Conservation (phyloP, 768 basidiomycete species). For the Postia placenta region DNA sequence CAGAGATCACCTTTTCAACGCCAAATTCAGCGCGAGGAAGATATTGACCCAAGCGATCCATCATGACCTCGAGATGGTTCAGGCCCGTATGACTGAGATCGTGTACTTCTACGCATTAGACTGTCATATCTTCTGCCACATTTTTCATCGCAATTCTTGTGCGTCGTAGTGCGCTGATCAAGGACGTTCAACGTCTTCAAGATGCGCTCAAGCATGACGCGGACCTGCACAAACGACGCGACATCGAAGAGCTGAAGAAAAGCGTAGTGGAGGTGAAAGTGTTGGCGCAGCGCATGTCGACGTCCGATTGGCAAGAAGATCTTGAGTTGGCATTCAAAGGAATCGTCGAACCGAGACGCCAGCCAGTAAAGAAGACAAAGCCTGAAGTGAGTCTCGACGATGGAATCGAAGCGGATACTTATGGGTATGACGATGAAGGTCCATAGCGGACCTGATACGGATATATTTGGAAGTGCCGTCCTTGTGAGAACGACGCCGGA, state of each 20-base stretch:
- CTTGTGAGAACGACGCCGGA: too few species aligned
- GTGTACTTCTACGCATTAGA: conserved; percentile 28
- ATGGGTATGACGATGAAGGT: too few species aligned
- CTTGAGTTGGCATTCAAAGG: conserved; percentile 28
- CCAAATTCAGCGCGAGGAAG: conserved; percentile 29
- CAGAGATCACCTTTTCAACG: conserved; percentile 16
- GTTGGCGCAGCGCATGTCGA: conserved; percentile 17
- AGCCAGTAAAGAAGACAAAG: conserved; percentile 1
- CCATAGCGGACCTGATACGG: too few species aligned
- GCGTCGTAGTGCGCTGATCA: conserved; percentile 21
- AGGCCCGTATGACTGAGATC: conserved; percentile 16
- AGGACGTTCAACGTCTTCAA: conserved; percentile 22
- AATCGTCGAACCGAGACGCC: conserved; percentile 18
- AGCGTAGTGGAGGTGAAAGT: conserved; percentile 22
- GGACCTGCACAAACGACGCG: conserved; percentile 20
- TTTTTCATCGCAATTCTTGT: background rate
- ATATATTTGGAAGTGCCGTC: too few species aligned
- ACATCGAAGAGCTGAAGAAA: conserved; percentile 22
- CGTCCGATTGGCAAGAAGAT: conserved; percentile 8
- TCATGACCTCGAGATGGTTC: conserved; percentile 13
- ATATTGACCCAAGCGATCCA: conserved; percentile 22
- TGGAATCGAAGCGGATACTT: too few species aligned
- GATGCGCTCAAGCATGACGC: conserved; percentile 27
- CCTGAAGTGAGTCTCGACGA: conserved; percentile 2
- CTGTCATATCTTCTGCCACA: background rate